Conservation (phyloP, 306 rosid genomes). For the Fragaria nilgerrensis region DNA sequence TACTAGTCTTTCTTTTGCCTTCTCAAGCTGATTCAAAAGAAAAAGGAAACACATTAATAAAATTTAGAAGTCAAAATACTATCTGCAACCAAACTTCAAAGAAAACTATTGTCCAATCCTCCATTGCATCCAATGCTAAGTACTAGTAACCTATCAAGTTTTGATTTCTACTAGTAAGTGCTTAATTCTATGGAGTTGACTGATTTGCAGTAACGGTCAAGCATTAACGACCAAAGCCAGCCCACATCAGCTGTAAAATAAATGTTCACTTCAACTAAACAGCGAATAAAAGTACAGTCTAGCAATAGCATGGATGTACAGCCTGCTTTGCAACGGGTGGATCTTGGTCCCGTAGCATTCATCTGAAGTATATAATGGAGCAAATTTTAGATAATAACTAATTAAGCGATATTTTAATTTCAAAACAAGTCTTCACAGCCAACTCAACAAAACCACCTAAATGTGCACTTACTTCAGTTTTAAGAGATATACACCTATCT, state of each 20-base stretch:
- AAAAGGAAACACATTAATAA: background rate
- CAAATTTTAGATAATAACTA: background rate
- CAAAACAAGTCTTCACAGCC: background rate
- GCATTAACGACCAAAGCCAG: background rate
- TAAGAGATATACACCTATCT: constrained; percentile 53
- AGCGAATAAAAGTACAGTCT: background rate
- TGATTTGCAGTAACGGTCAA: background rate
- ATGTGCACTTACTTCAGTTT: constrained; percentile 49
- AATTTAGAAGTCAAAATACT: background rate
- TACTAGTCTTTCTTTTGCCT: constrained; percentile 37
- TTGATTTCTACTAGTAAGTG: background rate
- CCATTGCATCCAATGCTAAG: background rate
- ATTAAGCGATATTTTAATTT: background rate
- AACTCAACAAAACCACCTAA: constrained; percentile 1
- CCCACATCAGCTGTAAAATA: background rate
- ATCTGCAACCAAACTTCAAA: background rate
- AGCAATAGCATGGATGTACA: background rate
- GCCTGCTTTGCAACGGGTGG: no score
- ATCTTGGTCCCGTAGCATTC: no score
- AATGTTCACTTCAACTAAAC: background rate
- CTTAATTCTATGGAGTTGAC: background rate
- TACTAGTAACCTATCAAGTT: background rate
- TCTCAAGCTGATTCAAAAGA: constrained; percentile 40
- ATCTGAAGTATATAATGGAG: background rate
- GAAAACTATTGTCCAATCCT: background rate